A percentile compares a stretch with the other conserved stretches of the same genome.
phyloP scores from a whole-genome alignment of 257 asterid genomes.

The Solanum boliviense region DNA sequence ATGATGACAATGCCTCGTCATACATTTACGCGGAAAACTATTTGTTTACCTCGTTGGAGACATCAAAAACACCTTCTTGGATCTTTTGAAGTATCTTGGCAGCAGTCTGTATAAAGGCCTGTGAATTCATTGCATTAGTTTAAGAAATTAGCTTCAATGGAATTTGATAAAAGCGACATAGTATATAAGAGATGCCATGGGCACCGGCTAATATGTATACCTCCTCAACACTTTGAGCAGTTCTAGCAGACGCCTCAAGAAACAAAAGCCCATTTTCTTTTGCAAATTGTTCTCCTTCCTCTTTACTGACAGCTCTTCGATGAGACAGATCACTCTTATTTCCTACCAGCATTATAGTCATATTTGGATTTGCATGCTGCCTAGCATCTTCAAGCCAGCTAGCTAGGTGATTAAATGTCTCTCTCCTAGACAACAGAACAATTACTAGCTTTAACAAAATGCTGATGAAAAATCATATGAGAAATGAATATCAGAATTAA shows the following conservation, averaged over 20 bases:
- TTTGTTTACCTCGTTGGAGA: conserved; percentile 53
- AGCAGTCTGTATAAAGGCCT: conserved; percentile 67
- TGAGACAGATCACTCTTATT: conserved; percentile 73
- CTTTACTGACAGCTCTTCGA: conserved; percentile 70
- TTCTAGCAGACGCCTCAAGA: conserved; percentile 72
- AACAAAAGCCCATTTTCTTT: conserved; percentile 66
- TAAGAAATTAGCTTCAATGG: not conserved
- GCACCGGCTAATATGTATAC: conserved; percentile 8
- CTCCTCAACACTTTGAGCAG: conserved; percentile 82
- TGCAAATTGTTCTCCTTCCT: conserved; percentile 87
- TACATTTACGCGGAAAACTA: not conserved
- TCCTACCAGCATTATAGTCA: conserved; percentile 68
- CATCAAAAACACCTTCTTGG: conserved; percentile 63
- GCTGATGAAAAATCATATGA: not conserved
- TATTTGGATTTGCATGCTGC: conserved; percentile 75
- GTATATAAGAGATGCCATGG: not conserved
- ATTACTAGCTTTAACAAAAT: not conserved
- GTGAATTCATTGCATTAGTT: not conserved
- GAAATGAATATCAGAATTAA: not conserved
- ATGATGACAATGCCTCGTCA: not conserved
- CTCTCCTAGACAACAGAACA: conserved; percentile 32
- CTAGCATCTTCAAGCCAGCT: conserved; percentile 85
- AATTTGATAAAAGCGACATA: not conserved
- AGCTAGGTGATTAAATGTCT: conserved; percentile 72
- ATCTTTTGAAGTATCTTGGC: conserved; percentile 64